Evolutionary conservation across 768 basidiomycete species (phyloP).

Genomic region (Pisolithus albus): DNA sequence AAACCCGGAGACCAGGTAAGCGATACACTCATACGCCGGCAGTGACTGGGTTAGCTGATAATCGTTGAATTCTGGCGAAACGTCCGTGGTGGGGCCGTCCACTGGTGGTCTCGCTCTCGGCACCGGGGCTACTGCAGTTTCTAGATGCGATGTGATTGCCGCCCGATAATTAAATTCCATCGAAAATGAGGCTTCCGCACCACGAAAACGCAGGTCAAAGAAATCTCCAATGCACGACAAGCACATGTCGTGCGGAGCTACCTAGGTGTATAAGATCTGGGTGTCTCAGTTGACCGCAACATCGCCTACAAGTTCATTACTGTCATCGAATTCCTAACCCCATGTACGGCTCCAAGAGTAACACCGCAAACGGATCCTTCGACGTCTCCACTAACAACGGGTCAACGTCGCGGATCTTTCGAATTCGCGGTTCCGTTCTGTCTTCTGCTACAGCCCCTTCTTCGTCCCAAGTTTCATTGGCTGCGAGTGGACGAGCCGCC

Average conservation of each 20-base stretch:
- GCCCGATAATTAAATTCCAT: neutral
- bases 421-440: slow-evolving; percentile 3
- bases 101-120: neutral
- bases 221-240: slow-evolving; percentile 2
- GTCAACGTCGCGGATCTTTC: slow-evolving; percentile 11
- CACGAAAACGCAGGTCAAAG: neutral
- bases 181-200: slow-evolving; percentile 16
- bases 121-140: too few relatives aligned
- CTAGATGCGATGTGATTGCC: too few relatives aligned
- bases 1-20: too few relatives aligned
- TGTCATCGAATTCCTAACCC: neutral
- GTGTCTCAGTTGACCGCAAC: slow-evolving; percentile 10
- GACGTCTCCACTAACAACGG: neutral
- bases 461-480: slow-evolving; percentile 2
- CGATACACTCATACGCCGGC: too few relatives aligned
- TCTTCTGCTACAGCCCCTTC: slow-evolving; percentile 1
- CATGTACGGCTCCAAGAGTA: slow-evolving; percentile 8
- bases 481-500: slow-evolving; percentile 9
- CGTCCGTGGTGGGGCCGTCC: neutral
- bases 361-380: neutral
- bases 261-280: slow-evolving; percentile 6
- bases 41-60: too few relatives aligned
- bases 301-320: neutral
- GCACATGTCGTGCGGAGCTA: slow-evolving; percentile 10
- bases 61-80: too few relatives aligned